These are phyloP conservation scores for Coniochaeta sp. DNA, from an alignment of 2,329 filamentous ascomycete species.

Conservation along the genomic window DNA sequence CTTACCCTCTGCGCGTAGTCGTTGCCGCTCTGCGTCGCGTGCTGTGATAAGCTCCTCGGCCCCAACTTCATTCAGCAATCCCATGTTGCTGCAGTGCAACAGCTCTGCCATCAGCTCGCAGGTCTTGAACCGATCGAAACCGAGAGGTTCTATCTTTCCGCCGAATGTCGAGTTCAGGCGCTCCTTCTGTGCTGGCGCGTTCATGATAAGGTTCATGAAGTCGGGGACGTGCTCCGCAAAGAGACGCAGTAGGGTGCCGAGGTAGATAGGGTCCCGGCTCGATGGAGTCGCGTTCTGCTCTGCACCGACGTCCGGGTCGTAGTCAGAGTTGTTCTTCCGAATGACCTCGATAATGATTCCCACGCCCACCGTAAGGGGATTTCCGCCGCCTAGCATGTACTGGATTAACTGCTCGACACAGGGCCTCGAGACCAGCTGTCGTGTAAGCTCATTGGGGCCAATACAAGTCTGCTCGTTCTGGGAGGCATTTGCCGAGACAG, in stretches of 20 bases:
- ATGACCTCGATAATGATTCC: conserved; percentile 98
- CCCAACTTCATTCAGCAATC: conserved; percentile 81
- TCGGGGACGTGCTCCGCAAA: conserved; percentile 89
- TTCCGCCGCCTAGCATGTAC: conserved; percentile 90
- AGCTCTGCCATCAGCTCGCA: conserved; percentile 98
- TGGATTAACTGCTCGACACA: conserved; percentile 80
- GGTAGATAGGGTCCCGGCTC: conserved; percentile 86
- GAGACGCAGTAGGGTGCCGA: conserved; percentile 79
- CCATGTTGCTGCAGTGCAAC: conserved; percentile 98
- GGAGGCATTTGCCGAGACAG: conserved; percentile 94
- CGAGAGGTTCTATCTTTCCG: conserved; percentile 82
- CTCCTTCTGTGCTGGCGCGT: conserved; percentile 63
- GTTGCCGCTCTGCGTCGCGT: conserved; percentile 75
- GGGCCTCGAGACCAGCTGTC: conserved; percentile 80
- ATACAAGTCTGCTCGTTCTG: conserved; percentile 99
- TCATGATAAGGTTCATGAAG: conserved; percentile 87
- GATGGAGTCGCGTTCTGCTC: conserved; percentile 69
- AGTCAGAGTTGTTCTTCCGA: conserved; percentile 98
- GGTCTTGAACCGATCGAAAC: conserved; percentile 97
- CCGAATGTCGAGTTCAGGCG: conserved; percentile 84
- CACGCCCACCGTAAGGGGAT: conserved; percentile 90
- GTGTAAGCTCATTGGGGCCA: conserved; percentile 91
- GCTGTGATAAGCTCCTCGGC: conserved; percentile 79
- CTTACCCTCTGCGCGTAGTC: conserved; percentile 68
- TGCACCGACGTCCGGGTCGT: conserved; percentile 84